These are phyloP conservation scores for Sonneratia caseolaris DNA, from an alignment of 345 rosid genomes.

Conservation along the genomic window DNA sequence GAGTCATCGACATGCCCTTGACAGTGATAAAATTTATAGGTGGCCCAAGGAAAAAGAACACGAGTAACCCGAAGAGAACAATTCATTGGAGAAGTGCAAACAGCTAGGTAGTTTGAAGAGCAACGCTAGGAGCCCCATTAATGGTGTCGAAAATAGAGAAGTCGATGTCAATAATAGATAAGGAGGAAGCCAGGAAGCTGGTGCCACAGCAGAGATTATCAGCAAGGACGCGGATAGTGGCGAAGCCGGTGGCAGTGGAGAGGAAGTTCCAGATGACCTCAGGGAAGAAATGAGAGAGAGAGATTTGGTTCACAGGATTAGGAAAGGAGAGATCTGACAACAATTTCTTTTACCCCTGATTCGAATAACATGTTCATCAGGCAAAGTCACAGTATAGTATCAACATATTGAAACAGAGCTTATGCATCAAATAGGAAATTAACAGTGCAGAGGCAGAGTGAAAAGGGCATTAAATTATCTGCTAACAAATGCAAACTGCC, in stretches of 20 bases:
- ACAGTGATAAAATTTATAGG: no score
- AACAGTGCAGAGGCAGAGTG: neutral
- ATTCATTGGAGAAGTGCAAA: slow-evolving; percentile 11
- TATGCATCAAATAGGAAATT: neutral
- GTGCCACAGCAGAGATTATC: neutral
- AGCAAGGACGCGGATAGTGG: no score
- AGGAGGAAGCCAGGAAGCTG: slow-evolving; percentile 14
- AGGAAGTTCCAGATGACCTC: no score
- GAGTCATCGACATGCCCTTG: no score
- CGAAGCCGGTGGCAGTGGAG: no score
- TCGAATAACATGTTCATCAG: no score
- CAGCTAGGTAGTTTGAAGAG: neutral
- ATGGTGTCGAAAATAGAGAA: neutral
- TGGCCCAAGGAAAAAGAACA: no score
- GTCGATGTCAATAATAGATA: slow-evolving; percentile 1
- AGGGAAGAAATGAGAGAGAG: slow-evolving; percentile 2
- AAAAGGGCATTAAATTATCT: neutral
- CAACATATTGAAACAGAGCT: neutral
- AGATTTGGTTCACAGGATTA: slow-evolving; percentile 6
- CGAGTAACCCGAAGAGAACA: neutral
- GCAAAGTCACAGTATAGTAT: no score
- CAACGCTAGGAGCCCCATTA: no score
- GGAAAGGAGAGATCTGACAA: slow-evolving; percentile 8
- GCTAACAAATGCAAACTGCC: neutral
- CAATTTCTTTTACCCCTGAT: neutral